Base-by-base conservation (phyloP, 257 asterid genomes). In the Cinchona pubescens region DNA sequence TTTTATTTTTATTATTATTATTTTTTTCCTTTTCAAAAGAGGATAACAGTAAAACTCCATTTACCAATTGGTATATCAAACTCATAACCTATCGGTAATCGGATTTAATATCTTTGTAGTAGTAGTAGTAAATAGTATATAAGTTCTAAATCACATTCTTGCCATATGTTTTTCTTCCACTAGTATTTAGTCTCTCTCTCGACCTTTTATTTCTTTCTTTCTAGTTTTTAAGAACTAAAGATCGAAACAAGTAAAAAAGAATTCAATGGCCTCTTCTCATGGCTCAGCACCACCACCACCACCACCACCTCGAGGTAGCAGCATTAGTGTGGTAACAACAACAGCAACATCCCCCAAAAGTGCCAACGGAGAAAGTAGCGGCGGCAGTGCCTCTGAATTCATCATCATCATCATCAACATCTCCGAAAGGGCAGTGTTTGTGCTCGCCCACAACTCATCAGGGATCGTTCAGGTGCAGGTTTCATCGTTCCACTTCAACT, bases 401-500 rank as follows among this genome's bases (percentile, higher is more conserved):
- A 12, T 56, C 66, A 12, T n/a, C n/a, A n/a, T 15, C 55, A 12
- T 56, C 66, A 12, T n/a, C n/a, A n/a, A n/a, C n/a, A n/a, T 83
- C 87, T 6, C 87, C 88, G 19, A 77, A 69, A 69, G 88, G 83
- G 2, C 71, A 83, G 81, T 87, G 91, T 56, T 37, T 87, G 68
- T 87, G 91, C 74, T 87, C 91, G 0, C 91, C 91, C 15, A 87
- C 91, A 2, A 87, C 86, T 43, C 91, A 87, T 75, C 82, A 87
- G 56, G 91, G 89, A 0, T 87, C 91, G 1, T 87, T 87, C 77
- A 61, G 89, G 75, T 87, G 91, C 82, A 79, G 74, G 60, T 79
- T 87, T 62, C 91, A 87, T 71, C 84, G 91, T 21, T 81, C 89
- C 21, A 25, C 25, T 30, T 14, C 86, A 1, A 25, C 75, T 19